These are phyloP conservation scores for Moniliophthora roreri DNA, from an alignment of 1,284 basidiomycete species.

Conservation along the genomic window DNA sequence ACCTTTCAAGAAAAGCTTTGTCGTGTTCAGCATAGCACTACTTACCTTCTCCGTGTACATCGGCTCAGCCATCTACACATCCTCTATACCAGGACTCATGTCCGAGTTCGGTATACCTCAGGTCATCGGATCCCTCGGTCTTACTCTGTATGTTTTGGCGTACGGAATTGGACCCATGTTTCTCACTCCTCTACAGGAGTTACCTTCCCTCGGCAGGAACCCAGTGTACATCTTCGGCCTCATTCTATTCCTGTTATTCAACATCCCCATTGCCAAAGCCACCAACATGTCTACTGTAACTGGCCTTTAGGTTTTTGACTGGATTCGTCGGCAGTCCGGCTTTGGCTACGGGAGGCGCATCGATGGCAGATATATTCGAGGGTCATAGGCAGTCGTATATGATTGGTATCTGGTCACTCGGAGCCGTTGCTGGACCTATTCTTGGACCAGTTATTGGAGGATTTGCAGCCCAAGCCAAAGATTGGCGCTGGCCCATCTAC, in stretches of 20 bases:
- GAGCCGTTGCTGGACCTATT: slow-evolving; percentile 53
- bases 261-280: slow-evolving; percentile 58
- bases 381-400: slow-evolving; percentile 50
- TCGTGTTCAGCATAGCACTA: slow-evolving; percentile 55
- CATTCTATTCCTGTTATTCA: slow-evolving; percentile 51
- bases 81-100: slow-evolving; percentile 41
- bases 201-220: slow-evolving; percentile 36
- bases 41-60: slow-evolving; percentile 52
- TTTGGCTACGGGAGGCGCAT: slow-evolving; percentile 32
- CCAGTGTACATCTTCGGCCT: slow-evolving; percentile 55
- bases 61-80: slow-evolving; percentile 37
- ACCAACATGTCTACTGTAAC: slow-evolving; percentile 55
- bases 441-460: slow-evolving; percentile 52
- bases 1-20: slow-evolving; percentile 24
- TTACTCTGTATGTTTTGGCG: slow-evolving; percentile 30
- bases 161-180: slow-evolving; percentile 39
- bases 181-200: slow-evolving; percentile 55
- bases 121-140: slow-evolving; percentile 37
- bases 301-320: slow-evolving; percentile 64
- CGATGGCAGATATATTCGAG: slow-evolving; percentile 24
- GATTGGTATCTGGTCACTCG: slow-evolving; percentile 55
- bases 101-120: slow-evolving; percentile 47
- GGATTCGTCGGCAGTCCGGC: slow-evolving; percentile 49
- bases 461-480: slow-evolving; percentile 29
- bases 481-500: slow-evolving; percentile 58